These are phyloP conservation scores for Guadua angustifolia DNA, from an alignment of 176 grass and related monocot genomes.

Conservation along the genomic window DNA sequence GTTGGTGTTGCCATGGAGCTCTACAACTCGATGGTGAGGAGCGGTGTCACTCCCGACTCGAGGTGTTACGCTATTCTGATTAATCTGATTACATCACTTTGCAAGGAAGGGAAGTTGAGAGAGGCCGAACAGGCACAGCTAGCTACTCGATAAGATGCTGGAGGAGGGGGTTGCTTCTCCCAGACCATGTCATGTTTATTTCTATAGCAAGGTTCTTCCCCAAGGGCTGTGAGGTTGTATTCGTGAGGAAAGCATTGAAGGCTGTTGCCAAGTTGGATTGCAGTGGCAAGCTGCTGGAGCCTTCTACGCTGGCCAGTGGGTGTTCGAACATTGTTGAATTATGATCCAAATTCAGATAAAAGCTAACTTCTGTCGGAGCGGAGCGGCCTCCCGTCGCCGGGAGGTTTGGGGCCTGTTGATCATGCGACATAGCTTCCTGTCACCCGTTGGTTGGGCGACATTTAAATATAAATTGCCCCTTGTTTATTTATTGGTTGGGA, in stretches of 20 bases:
- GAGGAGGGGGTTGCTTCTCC: conserved; percentile 2
- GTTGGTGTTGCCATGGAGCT: conserved; percentile 2
- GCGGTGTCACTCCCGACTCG: background rate
- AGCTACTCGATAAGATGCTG: conserved; percentile 24
- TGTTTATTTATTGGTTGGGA: no score
- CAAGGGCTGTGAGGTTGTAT: background rate
- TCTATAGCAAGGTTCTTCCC: conserved; percentile 3
- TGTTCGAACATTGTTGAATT: conserved; percentile 36
- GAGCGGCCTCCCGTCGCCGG: no score
- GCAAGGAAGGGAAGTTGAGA: conserved; percentile 2
- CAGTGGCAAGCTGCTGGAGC: background rate
- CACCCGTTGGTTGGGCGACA: no score
- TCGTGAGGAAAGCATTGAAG: conserved; percentile 14
- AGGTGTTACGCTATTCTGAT: conserved; percentile 27
- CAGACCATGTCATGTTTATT: conserved; percentile 20
- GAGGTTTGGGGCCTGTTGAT: no score
- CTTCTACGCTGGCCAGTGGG: background rate
- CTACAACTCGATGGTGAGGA: background rate
- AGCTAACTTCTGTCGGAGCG: no score
- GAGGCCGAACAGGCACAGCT: no score
- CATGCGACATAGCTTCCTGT: no score
- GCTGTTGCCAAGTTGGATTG: conserved; percentile 23
- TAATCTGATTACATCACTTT: background rate
- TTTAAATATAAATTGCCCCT: no score
- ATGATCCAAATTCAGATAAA: no score